These are phyloP conservation scores for Penicillium sclerotiorum DNA, from an alignment of 2,329 filamentous ascomycete species.

Conservation along the genomic window DNA sequence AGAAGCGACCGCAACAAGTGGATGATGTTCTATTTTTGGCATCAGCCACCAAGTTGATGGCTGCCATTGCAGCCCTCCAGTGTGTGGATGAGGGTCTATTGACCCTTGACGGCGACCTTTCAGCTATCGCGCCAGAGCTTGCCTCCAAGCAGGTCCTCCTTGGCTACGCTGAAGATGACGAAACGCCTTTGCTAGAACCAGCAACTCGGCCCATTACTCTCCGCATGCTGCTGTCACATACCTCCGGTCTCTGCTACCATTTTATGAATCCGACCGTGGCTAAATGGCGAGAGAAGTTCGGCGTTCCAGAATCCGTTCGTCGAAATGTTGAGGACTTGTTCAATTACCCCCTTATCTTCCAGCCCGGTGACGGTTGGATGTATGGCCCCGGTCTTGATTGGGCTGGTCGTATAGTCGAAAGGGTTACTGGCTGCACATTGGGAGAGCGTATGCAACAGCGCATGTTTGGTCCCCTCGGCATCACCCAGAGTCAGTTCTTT, in stretches of 20 bases:
- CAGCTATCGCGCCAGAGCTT: slow-evolving; percentile 52
- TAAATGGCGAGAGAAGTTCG: slow-evolving; percentile 40
- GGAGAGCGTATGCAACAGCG: slow-evolving; percentile 49
- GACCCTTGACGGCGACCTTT: slow-evolving; percentile 51
- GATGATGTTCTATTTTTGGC: slow-evolving; percentile 26
- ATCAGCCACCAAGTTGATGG: slow-evolving; percentile 49
- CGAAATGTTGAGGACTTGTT: slow-evolving; percentile 48
- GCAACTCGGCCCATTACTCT: slow-evolving; percentile 49
- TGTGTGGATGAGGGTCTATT: slow-evolving; percentile 57
- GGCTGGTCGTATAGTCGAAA: slow-evolving; percentile 56
- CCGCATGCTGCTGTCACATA: slow-evolving; percentile 56
- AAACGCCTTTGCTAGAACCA: slow-evolving; percentile 41
- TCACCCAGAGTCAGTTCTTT: slow-evolving; percentile 45
- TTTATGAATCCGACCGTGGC: slow-evolving; percentile 42
- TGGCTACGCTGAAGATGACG: slow-evolving; percentile 48
- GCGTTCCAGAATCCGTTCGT: slow-evolving; percentile 13
- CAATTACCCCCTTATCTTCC: slow-evolving; percentile 50
- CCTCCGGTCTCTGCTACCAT: slow-evolving; percentile 53
- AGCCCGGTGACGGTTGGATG: slow-evolving; percentile 56
- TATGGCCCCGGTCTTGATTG: slow-evolving; percentile 57
- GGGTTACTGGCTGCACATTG: slow-evolving; percentile 47
- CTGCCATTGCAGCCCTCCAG: slow-evolving; percentile 57
- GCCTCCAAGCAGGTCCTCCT: slow-evolving; percentile 52
- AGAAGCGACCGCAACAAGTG: slow-evolving; percentile 41
- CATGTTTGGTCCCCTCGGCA: slow-evolving; percentile 50